These are phyloP conservation scores for Cephalotrichum gorgonifer DNA, from an alignment of 2,329 filamentous ascomycete species.

Conservation along the genomic window DNA sequence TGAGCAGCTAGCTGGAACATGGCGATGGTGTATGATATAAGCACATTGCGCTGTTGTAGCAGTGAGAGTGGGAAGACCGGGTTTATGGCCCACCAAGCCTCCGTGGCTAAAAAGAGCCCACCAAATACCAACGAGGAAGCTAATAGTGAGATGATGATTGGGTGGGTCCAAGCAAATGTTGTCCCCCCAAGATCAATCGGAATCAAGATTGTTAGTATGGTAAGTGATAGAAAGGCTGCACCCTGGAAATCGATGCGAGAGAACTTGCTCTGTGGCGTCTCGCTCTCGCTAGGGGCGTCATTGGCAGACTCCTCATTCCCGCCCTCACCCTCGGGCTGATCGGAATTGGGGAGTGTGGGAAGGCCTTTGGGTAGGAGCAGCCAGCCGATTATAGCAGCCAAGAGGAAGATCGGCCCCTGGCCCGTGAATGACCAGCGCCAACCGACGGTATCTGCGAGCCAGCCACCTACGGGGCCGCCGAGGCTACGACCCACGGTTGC, in stretches of 20 bases:
- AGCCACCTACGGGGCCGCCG: slow-evolving; percentile 46
- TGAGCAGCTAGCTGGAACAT: slow-evolving; percentile 47
- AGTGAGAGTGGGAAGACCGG: slow-evolving; percentile 50
- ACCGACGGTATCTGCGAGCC: slow-evolving; percentile 52
- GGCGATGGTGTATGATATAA: slow-evolving; percentile 41
- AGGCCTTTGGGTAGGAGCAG: slow-evolving; percentile 28
- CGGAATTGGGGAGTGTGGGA: not conserved
- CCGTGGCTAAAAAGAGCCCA: slow-evolving; percentile 33
- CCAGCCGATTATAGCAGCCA: slow-evolving; percentile 43
- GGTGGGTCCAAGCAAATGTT: slow-evolving; percentile 39
- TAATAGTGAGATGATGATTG: slow-evolving; percentile 33
- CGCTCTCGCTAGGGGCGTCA: not conserved
- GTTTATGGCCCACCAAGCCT: slow-evolving; percentile 35
- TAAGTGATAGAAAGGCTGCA: slow-evolving; percentile 44
- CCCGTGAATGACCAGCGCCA: slow-evolving; percentile 60
- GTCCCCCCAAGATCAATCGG: slow-evolving; percentile 47
- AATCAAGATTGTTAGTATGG: slow-evolving; percentile 46
- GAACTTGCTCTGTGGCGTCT: not conserved
- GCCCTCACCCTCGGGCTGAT: not conserved
- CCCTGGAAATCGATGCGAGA: slow-evolving; percentile 45
- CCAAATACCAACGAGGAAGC: slow-evolving; percentile 25
- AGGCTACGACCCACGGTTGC: slow-evolving; percentile 39
- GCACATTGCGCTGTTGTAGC: slow-evolving; percentile 37
- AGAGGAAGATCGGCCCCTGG: slow-evolving; percentile 47
- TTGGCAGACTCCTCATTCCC: not conserved